Percentiles rank a stretch among this genome's conserved stretches.
These are phyloP conservation scores for Dendrocalamus latiflorus DNA, from an alignment of 202 grass and related monocot genomes.

Conservation along the genomic window DNA sequence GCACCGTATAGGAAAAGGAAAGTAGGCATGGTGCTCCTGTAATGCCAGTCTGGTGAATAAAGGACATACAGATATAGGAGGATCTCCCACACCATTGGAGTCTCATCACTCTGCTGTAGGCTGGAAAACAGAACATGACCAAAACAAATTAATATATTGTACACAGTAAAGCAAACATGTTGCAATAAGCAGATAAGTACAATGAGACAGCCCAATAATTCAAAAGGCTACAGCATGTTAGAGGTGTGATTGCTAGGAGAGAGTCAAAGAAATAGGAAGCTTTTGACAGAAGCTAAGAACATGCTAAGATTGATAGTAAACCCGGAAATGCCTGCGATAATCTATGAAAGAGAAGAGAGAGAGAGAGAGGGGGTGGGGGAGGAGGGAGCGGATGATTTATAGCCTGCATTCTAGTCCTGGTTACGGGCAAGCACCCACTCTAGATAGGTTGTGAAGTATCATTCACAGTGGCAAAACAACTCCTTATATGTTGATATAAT, in stretches of 20 bases:
- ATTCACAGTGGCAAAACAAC: not conserved
- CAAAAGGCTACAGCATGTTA: not conserved
- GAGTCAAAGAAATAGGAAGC: not conserved
- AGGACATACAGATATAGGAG: slow-evolving; percentile 91
- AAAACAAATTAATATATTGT: slow-evolving; percentile 1
- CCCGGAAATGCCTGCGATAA: not conserved
- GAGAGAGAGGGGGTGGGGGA: not conserved
- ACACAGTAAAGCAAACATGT: not conserved
- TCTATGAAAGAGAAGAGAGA: not conserved
- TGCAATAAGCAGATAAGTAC: not conserved
- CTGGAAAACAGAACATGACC: slow-evolving; percentile 39
- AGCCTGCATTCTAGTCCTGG: not conserved
- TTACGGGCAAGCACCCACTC: not conserved
- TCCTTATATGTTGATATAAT: not conserved
- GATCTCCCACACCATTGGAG: slow-evolving; percentile 91
- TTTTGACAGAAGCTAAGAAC: not conserved
- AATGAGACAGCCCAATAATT: not conserved
- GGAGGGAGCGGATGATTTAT: not conserved
- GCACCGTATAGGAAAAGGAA: slow-evolving; percentile 82
- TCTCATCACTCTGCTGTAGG: slow-evolving; percentile 85
- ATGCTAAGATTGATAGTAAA: not conserved
- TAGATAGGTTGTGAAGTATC: not conserved
- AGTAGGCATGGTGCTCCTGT: slow-evolving; percentile 81
- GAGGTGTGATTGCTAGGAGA: not conserved
- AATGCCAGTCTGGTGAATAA: slow-evolving; percentile 93